Percentiles rank a stretch among this genome's conserved stretches.
Evolutionary conservation across 148 eudicot species (phyloP).

Genomic region (Rhododendron simsii): DNA sequence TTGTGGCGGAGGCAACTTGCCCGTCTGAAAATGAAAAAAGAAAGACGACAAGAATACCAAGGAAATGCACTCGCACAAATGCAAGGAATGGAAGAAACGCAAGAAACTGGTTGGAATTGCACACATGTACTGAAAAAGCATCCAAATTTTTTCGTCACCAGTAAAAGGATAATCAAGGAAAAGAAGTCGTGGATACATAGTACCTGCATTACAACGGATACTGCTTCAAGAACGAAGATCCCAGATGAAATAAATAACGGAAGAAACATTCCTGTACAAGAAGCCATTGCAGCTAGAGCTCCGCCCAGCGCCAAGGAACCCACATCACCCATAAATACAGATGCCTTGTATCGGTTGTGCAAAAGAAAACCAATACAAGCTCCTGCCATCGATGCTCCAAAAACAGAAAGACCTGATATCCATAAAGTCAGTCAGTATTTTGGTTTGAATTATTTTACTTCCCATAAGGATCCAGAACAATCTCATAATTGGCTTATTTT

Average conservation of each 20-base stretch:
- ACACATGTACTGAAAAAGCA: not conserved
- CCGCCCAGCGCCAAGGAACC: constrained; percentile 93
- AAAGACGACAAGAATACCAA: not conserved
- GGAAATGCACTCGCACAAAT: not conserved
- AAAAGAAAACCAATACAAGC: constrained; percentile 91
- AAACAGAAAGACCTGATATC: constrained; percentile 67
- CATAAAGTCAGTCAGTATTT: constrained; percentile 8
- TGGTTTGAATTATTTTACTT: not conserved
- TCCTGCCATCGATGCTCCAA: constrained; percentile 99
- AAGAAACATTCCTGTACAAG: constrained; percentile 92
- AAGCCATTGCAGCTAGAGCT: constrained; percentile 96
- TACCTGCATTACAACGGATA: constrained; percentile 72
- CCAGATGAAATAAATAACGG: constrained; percentile 87
- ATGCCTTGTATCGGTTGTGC: constrained; percentile 79
- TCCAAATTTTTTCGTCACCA: not conserved
- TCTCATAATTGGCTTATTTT: not conserved
- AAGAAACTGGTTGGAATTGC: not conserved
- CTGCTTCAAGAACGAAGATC: constrained; percentile 53
- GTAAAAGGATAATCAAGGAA: not conserved
- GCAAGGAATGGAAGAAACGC: not conserved
- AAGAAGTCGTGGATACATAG: not conserved
- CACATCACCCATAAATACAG: constrained; percentile 89
- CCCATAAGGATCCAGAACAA: too few relatives aligned
- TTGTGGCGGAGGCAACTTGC: not conserved
- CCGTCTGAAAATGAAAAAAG: not conserved